phyloP scores from a whole-genome alignment of 345 rosid genomes.

The Salix viminalis region DNA sequence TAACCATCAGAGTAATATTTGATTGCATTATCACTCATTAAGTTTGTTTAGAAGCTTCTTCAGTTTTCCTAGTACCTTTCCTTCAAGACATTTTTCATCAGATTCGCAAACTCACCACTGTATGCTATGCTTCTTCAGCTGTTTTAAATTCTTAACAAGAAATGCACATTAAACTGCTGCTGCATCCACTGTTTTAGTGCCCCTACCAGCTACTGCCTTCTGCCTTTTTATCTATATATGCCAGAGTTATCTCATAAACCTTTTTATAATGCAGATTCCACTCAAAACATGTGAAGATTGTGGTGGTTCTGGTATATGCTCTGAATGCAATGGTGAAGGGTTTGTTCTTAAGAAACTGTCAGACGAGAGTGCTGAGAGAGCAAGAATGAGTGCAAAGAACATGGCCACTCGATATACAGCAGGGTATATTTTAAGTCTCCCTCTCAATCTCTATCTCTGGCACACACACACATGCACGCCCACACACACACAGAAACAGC shows the following conservation, averaged over 20 bases:
- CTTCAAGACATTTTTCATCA: background rate
- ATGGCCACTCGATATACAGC: slow-evolving; percentile 94
- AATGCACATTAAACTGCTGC: background rate
- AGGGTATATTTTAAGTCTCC: slow-evolving; percentile 45
- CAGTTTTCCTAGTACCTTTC: background rate
- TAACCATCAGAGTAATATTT: background rate
- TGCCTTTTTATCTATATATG: background rate
- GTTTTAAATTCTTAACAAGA: background rate
- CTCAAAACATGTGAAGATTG: slow-evolving; percentile 64
- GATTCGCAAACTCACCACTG: no score
- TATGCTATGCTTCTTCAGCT: background rate
- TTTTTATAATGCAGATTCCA: slow-evolving; percentile 42
- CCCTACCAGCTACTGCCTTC: background rate
- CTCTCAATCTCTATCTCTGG: background rate
- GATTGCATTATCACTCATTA: no score
- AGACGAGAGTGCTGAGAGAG: slow-evolving; percentile 66
- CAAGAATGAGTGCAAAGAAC: slow-evolving; percentile 69
- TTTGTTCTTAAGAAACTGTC: slow-evolving; percentile 75
- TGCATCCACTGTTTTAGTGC: background rate
- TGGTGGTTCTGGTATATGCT: slow-evolving; percentile 76
- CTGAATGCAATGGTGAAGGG: slow-evolving; percentile 91
- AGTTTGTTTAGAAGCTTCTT: no score
- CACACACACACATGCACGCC: background rate
- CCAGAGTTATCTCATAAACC: background rate
- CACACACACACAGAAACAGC: background rate